Evolutionary conservation across 352 stramenopile species (phyloP), one percentile per base, ranked within the genome.

Genomic region (Pythium aquatile): DNA sequence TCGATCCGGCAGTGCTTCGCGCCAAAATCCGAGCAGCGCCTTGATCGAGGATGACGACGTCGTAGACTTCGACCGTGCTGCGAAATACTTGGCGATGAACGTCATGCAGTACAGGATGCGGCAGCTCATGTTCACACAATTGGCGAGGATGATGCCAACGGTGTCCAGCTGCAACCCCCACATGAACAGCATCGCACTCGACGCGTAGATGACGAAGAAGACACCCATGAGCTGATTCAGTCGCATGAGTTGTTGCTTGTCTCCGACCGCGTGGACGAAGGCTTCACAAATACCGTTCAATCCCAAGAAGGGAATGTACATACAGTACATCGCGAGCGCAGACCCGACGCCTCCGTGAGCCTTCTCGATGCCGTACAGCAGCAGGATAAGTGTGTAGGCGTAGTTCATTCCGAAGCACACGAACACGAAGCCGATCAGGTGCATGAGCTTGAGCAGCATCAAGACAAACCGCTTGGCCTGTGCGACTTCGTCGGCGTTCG

Each of bases 211-310:
- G 28, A 81, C 58, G n/a, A 94, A 96, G 69, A 94, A 96, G 0
- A 80, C 69, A 2, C 82, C 77, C 52, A 96, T 83, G 29, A 90
- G 73, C 49, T 87, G 79, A 74, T 97, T 97, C 5, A 97, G 76
- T 17, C 63, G 73, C 78, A 91, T 91, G 46, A 96, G 69, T 55
- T 93, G 69, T 13, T 72, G 49, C 28, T 90, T 77, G 47, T 87
- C 62, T 10, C 81, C 86, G 20, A 94, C 81, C 3, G 88, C 93
- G 68, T 98, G 97, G 1, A 98, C 94, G 74, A 99, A 98, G 2
- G 95, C 94, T 83, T 99, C 97, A 63, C 88, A 97, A 61, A 98
- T 96, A 5, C 97, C 97, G 73, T 99, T 99, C 32, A 98, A 66
- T 2, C 91, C 93, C 13, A 99, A 68, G 55, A 98, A 98, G 32